Percentiles rank a stretch among this genome's conserved stretches.
These are phyloP conservation scores for Silene latifolia DNA, from an alignment of 148 eudicot species.

Conservation along the genomic window DNA sequence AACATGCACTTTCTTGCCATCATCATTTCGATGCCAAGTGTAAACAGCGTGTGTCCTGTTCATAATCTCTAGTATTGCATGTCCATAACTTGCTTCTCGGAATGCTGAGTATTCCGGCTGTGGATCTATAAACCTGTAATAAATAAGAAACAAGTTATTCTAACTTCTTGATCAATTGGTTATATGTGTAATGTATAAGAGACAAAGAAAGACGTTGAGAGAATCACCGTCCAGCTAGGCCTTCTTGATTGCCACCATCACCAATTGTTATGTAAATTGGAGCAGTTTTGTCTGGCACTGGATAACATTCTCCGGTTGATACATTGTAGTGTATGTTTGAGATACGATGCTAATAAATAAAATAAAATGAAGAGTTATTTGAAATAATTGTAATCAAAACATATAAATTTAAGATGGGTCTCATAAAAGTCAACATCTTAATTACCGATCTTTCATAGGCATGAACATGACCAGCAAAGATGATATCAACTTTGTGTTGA, in stretches of 20 bases:
- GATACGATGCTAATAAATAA: slow-evolving; percentile 69
- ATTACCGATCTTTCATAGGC: slow-evolving; percentile 98
- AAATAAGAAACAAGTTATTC: background rate
- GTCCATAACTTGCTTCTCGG: no score
- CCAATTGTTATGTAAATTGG: no score
- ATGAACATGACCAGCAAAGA: slow-evolving; percentile 93
- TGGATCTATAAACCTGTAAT: slow-evolving; percentile 40
- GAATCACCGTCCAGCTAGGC: slow-evolving; percentile 48
- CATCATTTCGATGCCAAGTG: slow-evolving; percentile 92
- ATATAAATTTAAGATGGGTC: background rate
- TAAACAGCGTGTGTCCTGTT: slow-evolving; percentile 91
- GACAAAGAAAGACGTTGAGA: slow-evolving; percentile 7
- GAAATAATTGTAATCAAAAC: no score
- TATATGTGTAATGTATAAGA: background rate
- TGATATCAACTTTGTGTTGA: slow-evolving; percentile 64
- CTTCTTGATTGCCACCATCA: no score
- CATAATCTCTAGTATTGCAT: slow-evolving; percentile 28
- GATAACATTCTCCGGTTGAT: slow-evolving; percentile 50
- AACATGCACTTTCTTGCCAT: slow-evolving; percentile 59
- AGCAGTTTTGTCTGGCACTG: slow-evolving; percentile 44
- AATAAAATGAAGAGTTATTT: slow-evolving; percentile 8
- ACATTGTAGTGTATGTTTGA: slow-evolving; percentile 68
- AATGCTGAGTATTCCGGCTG: no score
- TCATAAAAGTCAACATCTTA: slow-evolving; percentile 16
- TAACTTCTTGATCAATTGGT: background rate